A percentile compares a stretch with the other conserved stretches of the same genome.
These are phyloP conservation scores for Elsinoe australis DNA, from an alignment of 2,329 filamentous ascomycete species.

Conservation along the genomic window DNA sequence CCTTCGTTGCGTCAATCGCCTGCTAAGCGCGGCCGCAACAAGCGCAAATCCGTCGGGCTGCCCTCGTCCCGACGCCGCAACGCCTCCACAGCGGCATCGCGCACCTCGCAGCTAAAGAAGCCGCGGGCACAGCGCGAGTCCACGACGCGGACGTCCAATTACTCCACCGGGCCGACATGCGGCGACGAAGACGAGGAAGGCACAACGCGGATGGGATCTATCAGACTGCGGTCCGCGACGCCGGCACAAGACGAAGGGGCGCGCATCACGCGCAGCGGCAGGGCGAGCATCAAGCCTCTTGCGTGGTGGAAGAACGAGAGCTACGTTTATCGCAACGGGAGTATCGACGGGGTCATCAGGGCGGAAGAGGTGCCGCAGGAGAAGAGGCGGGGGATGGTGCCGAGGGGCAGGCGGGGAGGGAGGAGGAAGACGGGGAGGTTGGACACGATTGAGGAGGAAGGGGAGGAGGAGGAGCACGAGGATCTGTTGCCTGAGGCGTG, in stretches of 20 bases:
- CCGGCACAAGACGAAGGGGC: slow-evolving; percentile 44
- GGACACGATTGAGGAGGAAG: slow-evolving; percentile 30
- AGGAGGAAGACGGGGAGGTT: slow-evolving; percentile 25
- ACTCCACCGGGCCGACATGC: slow-evolving; percentile 17
- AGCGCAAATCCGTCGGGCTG: neutral
- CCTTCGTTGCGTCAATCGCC: neutral
- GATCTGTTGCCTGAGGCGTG: slow-evolving; percentile 56
- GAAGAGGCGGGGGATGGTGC: slow-evolving; percentile 30
- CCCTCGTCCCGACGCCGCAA: neutral
- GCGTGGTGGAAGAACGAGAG: slow-evolving; percentile 83
- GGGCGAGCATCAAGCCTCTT: slow-evolving; percentile 69
- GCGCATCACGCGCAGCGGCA: slow-evolving; percentile 66
- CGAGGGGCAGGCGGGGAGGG: neutral
- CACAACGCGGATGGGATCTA: slow-evolving; percentile 16
- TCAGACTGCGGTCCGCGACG: slow-evolving; percentile 32
- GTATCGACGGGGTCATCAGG: slow-evolving; percentile 69
- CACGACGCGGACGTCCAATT: neutral
- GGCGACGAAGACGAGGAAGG: slow-evolving; percentile 19
- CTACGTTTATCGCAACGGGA: slow-evolving; percentile 59
- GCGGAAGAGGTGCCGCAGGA: slow-evolving; percentile 51
- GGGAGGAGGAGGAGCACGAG: slow-evolving; percentile 42
- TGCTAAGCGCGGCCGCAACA: neutral
- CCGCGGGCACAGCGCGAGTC: neutral
- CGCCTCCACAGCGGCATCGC: neutral
- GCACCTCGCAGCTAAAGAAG: neutral